Base-by-base conservation (phyloP, 2,329 filamentous ascomycete species). In the Colletotrichum musae region DNA sequence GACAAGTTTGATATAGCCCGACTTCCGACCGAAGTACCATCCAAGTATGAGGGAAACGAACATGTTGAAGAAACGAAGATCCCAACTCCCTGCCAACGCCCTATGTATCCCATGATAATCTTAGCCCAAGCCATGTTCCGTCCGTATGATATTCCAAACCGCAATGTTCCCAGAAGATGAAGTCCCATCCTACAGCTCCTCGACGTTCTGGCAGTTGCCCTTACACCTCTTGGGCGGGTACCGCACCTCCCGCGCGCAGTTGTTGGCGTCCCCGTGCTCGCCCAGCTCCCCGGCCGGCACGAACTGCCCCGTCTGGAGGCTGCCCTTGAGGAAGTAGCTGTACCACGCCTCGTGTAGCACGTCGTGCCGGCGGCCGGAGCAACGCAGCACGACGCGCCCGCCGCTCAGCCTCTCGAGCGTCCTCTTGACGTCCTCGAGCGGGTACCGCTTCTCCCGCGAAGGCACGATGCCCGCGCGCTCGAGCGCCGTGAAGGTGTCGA, bases 341-440 rank as follows among this genome's bases (percentile, higher is more conserved):
- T 88, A 88, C 85, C 85, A 87, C 16, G 83, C 83, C 77, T 87
- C 83, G 69, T 87, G 80, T 15, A 87, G 75, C n/a, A 80, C 78
- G 24, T 83, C 80, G 24, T 71, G 73, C n/a, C 74, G 68, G 2
- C 76, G 71, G 2, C 80, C 79, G 10, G 74, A 71, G 72, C 85
- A 87, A 70, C 81, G 78, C 59, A 87, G 78, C 56, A 83, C 82
- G 4, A 85, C 84, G 9, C 77, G 76, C 1, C 82, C 80, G 36
- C 85, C 85, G 71, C 83, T 85, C 66, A 80, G 80, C 18, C 75
- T 73, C 74, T 83, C 82, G 24, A 87, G 78, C 18, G 83, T 81
- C 13, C 71, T 73, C 61, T 80, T 76, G 53, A 87, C 80, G 64
- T 82, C 77, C 26, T 74, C 77, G 5, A 84, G 78, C n/a, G 82